Evolutionary conservation across 345 rosid genomes (phyloP).

Genomic region (Citrus hindsii): DNA sequence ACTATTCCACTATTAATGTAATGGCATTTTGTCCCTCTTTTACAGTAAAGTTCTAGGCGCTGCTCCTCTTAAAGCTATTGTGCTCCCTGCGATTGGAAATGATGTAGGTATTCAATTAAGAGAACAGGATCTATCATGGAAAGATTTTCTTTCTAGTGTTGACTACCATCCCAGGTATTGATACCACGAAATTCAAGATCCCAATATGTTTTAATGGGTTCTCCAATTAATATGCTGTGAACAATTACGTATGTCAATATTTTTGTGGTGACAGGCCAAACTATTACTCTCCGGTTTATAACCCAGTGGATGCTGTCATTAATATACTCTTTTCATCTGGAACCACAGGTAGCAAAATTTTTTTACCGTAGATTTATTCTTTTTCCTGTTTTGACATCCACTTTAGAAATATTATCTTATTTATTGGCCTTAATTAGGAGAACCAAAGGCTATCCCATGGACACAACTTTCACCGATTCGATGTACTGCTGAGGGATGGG

Average conservation of each 20-base stretch:
- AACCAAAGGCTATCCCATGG: conserved; percentile 97
- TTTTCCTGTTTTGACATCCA: neutral
- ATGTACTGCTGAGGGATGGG: conserved; percentile 64
- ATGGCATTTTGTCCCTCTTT: neutral
- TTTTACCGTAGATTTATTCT: neutral
- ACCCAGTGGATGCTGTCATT: conserved; percentile 48
- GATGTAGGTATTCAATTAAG: conserved; percentile 48
- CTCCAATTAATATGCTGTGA: neutral
- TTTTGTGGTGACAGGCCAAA: conserved; percentile 35
- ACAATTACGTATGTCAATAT: neutral
- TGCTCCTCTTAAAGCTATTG: conserved; percentile 60
- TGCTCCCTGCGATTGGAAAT: conserved; percentile 60
- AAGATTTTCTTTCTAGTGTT: conserved; percentile 47
- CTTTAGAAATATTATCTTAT: conserved; percentile 1
- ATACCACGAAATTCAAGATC: neutral
- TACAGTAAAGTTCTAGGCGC: conserved; percentile 88
- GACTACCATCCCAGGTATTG: conserved; percentile 43
- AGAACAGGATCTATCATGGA: conserved; percentile 70
- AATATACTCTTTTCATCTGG: conserved; percentile 93
- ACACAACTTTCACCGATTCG: conserved; percentile 81
- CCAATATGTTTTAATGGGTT: neutral
- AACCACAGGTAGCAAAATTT: conserved; percentile 62
- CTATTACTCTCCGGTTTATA: conserved; percentile 48
- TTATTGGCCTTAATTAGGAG: conserved; percentile 45
- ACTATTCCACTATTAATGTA: neutral